Percentiles rank a stretch among this genome's conserved stretches.
Evolutionary conservation across 2,329 filamentous ascomycete species (phyloP).

Genomic region (Pseudogymnoascus sp.): DNA sequence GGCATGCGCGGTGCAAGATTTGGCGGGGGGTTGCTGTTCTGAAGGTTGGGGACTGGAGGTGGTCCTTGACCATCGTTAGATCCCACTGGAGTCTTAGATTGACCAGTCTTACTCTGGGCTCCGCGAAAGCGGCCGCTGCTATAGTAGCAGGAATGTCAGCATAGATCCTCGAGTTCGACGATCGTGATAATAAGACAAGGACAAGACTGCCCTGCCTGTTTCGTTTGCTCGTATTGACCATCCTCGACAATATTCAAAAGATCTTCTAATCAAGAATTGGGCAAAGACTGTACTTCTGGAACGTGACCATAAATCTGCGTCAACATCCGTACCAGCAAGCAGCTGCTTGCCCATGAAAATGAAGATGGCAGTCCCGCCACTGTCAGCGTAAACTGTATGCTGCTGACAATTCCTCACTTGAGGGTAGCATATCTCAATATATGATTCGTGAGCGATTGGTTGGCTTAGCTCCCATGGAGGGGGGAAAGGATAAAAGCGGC

Average conservation of each 20-base stretch:
- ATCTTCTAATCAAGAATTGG: neutral
- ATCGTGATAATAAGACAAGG: neutral
- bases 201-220: neutral
- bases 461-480: neutral
- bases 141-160: conserved; percentile 21
- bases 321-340: neutral
- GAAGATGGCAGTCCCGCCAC: neutral
- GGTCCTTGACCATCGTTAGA: conserved; percentile 40
- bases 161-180: neutral
- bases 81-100: conserved; percentile 43
- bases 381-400: neutral
- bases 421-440: neutral
- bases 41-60: conserved; percentile 36
- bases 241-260: neutral
- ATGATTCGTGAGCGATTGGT: neutral
- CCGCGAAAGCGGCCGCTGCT: conserved; percentile 53
- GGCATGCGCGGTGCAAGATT: conserved; percentile 50
- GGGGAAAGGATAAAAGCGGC: neutral
- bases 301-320: neutral
- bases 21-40: conserved; percentile 43
- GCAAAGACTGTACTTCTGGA: neutral
- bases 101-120: conserved; percentile 42
- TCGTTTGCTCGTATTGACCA: neutral
- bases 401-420: neutral
- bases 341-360: neutral